phyloP scores from a whole-genome alignment of 345 rosid species.

The Gossypium arboreum region DNA sequence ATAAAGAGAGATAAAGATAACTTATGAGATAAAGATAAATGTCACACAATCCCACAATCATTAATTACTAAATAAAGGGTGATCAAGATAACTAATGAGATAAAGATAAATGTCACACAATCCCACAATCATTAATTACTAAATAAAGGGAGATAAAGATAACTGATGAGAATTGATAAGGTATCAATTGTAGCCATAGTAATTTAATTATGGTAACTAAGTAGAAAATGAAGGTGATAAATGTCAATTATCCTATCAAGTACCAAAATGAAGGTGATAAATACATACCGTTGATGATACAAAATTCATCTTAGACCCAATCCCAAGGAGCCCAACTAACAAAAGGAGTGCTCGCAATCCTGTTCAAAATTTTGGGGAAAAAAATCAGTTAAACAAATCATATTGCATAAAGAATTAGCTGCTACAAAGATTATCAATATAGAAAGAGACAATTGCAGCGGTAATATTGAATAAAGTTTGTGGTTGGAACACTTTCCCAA shows the following conservation, averaged over 20 bases:
- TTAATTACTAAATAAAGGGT: neutral
- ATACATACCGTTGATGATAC: conserved; percentile 54
- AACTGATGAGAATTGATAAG: neutral
- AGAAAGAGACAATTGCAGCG: conserved; percentile 61
- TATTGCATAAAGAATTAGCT: neutral
- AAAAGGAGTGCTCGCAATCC: conserved; percentile 55
- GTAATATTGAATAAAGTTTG: conserved; percentile 24
- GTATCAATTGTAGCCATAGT: neutral
- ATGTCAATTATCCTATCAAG: neutral
- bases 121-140: neutral
- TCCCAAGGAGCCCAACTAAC: conserved; percentile 53
- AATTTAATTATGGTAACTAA: conserved; percentile 1
- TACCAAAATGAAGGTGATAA: neutral
- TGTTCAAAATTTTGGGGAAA: conserved; percentile 10
- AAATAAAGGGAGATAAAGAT: neutral
- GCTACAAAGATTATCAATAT: neutral
- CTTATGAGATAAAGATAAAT: too few species aligned
- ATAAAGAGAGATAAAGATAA: too few species aligned
- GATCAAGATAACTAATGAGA: too few species aligned
- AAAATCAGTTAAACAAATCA: neutral
- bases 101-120: too few species aligned
- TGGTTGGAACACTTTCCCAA: too few species aligned
- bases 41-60: neutral
- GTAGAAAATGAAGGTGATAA: neutral
- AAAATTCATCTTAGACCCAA: conserved; percentile 50